A percentile compares a stretch with the other conserved stretches of the same genome.
Evolutionary conservation across 2,329 filamentous ascomycete species (phyloP).

Genomic region (Ophiostoma sp.): DNA sequence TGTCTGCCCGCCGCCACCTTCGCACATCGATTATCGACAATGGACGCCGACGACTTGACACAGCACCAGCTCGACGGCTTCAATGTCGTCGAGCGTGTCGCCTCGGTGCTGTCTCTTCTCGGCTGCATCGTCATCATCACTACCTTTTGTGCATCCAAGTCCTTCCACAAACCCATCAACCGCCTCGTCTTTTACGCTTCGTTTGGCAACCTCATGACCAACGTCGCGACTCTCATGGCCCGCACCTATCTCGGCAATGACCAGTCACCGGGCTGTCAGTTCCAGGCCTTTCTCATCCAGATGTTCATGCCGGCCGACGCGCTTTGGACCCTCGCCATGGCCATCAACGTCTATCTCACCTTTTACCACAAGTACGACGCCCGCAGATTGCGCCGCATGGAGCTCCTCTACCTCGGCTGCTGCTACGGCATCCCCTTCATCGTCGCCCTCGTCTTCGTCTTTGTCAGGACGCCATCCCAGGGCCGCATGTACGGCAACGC

Average conservation of each 20-base stretch:
- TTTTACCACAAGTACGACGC: conserved; percentile 71
- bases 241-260: conserved; percentile 50
- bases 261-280: conserved; percentile 55
- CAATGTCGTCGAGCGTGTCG: conserved; percentile 58
- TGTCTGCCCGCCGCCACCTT: background rate
- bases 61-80: conserved; percentile 48
- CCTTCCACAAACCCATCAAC: conserved; percentile 83
- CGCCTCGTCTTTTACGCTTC: conserved; percentile 78
- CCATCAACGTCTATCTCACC: conserved; percentile 74
- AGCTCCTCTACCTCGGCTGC: conserved; percentile 61
- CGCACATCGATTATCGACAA: background rate
- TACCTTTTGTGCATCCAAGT: conserved; percentile 62
- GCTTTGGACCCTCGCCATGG: conserved; percentile 75
- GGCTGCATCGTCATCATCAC: conserved; percentile 66
- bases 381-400: conserved; percentile 57
- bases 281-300: conserved; percentile 75
- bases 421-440: conserved; percentile 72
- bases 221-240: conserved; percentile 70
- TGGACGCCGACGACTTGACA: conserved; percentile 23
- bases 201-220: conserved; percentile 73
- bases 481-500: conserved; percentile 67
- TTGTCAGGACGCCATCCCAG: conserved; percentile 46
- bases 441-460: conserved; percentile 62
- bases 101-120: conserved; percentile 64
- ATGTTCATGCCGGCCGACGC: conserved; percentile 78